A percentile compares a stretch with the other conserved stretches of the same genome.
Conservation (phyloP, 2,329 filamentous ascomycete species). For the Alternaria dauci region DNA sequence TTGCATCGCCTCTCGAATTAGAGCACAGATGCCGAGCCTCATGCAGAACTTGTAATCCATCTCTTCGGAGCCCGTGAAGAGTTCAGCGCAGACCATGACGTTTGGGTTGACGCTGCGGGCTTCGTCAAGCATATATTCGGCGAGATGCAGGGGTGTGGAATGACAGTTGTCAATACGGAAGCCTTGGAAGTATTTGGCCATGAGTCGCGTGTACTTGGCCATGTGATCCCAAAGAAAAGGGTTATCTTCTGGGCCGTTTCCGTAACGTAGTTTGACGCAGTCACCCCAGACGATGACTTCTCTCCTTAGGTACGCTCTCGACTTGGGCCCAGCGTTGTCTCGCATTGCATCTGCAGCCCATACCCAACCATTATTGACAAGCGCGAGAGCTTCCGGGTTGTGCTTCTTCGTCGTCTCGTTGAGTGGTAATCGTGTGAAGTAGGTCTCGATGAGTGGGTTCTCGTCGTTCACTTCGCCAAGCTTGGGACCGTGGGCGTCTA, state of each 20-base stretch:
- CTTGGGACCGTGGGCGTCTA: conserved; percentile 92
- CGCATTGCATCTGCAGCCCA: conserved; percentile 95
- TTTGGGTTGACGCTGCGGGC: conserved; percentile 88
- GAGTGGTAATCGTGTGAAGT: conserved; percentile 87
- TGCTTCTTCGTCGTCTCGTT: conserved; percentile 82
- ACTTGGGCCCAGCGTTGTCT: conserved; percentile 90
- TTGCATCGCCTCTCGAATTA: conserved; percentile 98
- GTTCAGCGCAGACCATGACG: conserved; percentile 89
- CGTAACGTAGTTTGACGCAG: conserved; percentile 96
- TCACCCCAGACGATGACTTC: conserved; percentile 99
- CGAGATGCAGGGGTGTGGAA: conserved; percentile 92
- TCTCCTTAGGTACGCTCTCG: conserved; percentile 90
- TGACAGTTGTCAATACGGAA: conserved; percentile 99
- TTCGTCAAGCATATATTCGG: conserved; percentile 92
- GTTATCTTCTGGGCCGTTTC: conserved; percentile 79
- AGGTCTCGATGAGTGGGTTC: conserved; percentile 88
- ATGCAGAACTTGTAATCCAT: conserved; percentile 97
- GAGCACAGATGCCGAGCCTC: conserved; percentile 84
- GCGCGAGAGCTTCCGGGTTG: conserved; percentile 75
- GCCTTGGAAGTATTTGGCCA: conserved; percentile 94
- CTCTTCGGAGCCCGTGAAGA: conserved; percentile 94
- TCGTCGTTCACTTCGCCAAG: conserved; percentile 78
- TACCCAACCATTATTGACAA: conserved; percentile 98
- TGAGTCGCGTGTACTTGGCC: conserved; percentile 87
- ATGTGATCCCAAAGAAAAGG: conserved; percentile 97